phyloP scores from a whole-genome alignment of 306 rosid species.

The Betula pendula region DNA sequence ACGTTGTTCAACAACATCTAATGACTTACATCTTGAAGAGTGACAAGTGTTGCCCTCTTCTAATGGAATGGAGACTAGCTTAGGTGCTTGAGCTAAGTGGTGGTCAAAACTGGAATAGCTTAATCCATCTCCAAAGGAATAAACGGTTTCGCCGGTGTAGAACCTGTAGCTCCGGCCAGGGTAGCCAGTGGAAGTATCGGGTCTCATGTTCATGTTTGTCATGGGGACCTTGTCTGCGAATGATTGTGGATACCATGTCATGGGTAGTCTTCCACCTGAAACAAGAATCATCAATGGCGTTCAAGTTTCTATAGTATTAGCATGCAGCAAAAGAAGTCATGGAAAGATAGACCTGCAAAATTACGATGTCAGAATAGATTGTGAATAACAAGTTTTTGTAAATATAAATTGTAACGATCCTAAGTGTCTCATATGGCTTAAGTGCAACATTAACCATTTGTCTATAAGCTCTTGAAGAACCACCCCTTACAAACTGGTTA shows the following conservation, averaged over 20 bases:
- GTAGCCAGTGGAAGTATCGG: slow-evolving; percentile 68
- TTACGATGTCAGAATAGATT: not conserved
- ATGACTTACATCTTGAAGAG: slow-evolving; percentile 67
- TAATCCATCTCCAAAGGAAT: slow-evolving; percentile 81
- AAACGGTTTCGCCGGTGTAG: slow-evolving; percentile 81
- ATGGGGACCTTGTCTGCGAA: slow-evolving; percentile 82
- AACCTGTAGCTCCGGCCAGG: slow-evolving; percentile 89
- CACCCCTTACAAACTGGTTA: too few species aligned
- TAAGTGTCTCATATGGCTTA: too few species aligned
- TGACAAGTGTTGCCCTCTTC: slow-evolving; percentile 64
- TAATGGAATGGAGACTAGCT: slow-evolving; percentile 56
- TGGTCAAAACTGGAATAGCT: slow-evolving; percentile 62
- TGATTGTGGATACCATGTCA: slow-evolving; percentile 98
- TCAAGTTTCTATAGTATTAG: not conserved
- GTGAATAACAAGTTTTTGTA: not conserved
- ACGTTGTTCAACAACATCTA: slow-evolving; percentile 52
- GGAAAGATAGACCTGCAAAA: not conserved
- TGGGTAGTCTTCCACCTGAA: slow-evolving; percentile 93
- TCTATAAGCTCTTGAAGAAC: too few species aligned
- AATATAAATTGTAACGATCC: too few species aligned
- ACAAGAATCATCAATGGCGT: slow-evolving; percentile 5
- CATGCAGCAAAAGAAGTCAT: not conserved
- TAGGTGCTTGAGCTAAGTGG: slow-evolving; percentile 63
- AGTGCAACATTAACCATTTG: too few species aligned
- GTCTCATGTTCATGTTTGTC: slow-evolving; percentile 97